Percentiles rank a stretch among this genome's conserved stretches.
phyloP scores from a whole-genome alignment of 768 basidiomycete genomes.

The Agrocybe pediades region DNA sequence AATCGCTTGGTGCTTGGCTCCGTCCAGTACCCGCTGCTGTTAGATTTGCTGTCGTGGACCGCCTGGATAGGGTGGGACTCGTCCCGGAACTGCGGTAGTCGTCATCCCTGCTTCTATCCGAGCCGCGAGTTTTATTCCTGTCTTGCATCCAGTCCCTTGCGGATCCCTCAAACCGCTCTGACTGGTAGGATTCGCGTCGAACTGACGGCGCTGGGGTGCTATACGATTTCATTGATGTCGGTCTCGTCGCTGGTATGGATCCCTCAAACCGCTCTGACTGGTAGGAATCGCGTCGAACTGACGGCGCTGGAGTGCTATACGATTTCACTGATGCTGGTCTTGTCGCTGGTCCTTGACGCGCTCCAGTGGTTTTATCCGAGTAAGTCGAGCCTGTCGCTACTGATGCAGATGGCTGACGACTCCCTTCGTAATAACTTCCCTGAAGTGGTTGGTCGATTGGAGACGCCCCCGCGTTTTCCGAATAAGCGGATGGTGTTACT shows the following conservation, averaged over 20 bases:
- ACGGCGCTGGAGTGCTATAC: constrained; percentile 37
- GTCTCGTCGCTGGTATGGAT: constrained; percentile 2
- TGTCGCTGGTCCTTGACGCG: constrained; percentile 1
- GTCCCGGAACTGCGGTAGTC: neutral
- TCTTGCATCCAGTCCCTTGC: neutral
- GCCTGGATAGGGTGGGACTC: neutral
- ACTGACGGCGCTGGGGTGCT: constrained; percentile 38
- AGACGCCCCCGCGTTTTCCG: neutral
- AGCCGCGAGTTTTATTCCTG: neutral
- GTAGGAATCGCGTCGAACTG: constrained; percentile 30
- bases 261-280: neutral
- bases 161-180: neutral
- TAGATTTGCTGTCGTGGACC: neutral
- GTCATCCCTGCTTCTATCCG: neutral
- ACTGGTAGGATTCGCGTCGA: constrained; percentile 25
- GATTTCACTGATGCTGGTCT: constrained; percentile 20
- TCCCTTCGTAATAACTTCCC: no score
- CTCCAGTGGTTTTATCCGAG: no score
- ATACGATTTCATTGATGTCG: constrained; percentile 24
- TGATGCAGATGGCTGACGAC: no score
- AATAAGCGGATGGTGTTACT: neutral
- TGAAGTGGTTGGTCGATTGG: no score
- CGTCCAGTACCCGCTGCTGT: neutral
- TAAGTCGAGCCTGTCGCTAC: no score
- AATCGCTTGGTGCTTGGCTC: neutral